Conservation (phyloP, 2,329 filamentous ascomycete species). For the Nemania sp. region DNA sequence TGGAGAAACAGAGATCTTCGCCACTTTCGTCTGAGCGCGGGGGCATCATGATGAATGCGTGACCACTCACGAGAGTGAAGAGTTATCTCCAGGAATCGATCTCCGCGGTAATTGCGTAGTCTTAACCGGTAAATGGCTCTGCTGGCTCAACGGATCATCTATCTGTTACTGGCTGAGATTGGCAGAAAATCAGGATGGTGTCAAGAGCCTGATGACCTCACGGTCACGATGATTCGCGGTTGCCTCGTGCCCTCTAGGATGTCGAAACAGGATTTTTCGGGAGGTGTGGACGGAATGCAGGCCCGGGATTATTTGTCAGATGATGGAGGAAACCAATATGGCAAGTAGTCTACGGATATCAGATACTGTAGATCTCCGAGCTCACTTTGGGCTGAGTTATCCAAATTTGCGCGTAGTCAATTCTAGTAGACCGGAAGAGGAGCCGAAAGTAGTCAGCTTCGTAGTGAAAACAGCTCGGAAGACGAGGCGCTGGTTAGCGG, state of each 20-base stretch:
- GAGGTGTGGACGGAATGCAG: constrained; percentile 1
- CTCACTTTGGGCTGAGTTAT: constrained; percentile 1
- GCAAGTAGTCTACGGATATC: background rate
- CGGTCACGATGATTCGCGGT: constrained; percentile 1
- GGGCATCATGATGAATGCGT: constrained; percentile 17
- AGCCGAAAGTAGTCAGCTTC: background rate
- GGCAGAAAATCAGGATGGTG: constrained; percentile 2
- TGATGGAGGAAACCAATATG: background rate
- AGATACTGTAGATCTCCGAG: constrained; percentile 1
- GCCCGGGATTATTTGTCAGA: background rate
- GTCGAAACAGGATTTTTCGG: constrained; percentile 4
- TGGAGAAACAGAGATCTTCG: constrained; percentile 39
- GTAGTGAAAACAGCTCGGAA: background rate
- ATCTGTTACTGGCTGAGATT: constrained; percentile 8
- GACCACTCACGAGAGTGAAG: constrained; percentile 29
- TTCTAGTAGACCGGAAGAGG: background rate
- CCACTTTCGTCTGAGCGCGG: constrained; percentile 32
- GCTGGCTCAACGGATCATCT: constrained; percentile 13
- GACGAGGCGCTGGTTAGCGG: background rate
- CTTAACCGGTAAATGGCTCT: background rate
- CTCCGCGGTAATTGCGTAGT: constrained; percentile 9
- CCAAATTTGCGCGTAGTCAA: background rate
- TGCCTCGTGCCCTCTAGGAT: background rate
- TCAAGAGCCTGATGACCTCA: constrained; percentile 14
- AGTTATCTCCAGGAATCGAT: constrained; percentile 8